Evolutionary conservation across 352 stramenopile genomes (phyloP).

Genomic region (Aphanomyces stellatus): DNA sequence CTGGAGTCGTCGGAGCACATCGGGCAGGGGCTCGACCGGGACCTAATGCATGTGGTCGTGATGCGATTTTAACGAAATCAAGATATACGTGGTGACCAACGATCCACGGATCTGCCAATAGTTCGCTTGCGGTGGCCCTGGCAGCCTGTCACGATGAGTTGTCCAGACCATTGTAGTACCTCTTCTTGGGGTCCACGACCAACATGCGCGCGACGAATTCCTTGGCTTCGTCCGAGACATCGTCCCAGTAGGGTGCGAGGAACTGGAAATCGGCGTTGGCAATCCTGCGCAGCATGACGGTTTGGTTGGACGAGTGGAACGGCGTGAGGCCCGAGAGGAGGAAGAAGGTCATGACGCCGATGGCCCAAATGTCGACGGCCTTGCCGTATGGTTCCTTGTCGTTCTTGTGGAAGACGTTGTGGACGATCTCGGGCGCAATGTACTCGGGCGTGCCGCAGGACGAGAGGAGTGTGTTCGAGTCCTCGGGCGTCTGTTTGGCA

Average conservation of each 20-base stretch:
- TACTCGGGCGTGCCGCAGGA: conserved; percentile 72
- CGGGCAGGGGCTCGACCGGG: neutral
- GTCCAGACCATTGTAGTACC: conserved; percentile 25
- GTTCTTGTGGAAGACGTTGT: conserved; percentile 32
- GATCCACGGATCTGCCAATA: conserved; percentile 73
- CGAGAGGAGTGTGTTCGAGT: conserved; percentile 39
- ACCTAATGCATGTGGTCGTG: no score
- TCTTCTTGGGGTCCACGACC: conserved; percentile 63
- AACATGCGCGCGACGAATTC: conserved; percentile 84
- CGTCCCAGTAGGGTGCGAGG: conserved; percentile 83
- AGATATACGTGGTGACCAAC: conserved; percentile 30
- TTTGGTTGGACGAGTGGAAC: conserved; percentile 92
- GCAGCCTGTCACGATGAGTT: neutral
- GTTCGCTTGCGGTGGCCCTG: conserved; percentile 38
- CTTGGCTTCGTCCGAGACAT: conserved; percentile 84
- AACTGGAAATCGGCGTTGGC: conserved; percentile 76
- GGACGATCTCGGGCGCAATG: conserved; percentile 75
- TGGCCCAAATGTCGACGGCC: conserved; percentile 77
- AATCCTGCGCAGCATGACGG: conserved; percentile 87
- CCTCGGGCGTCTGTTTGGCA: conserved; percentile 68
- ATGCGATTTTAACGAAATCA: no score
- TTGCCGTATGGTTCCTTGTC: conserved; percentile 56
- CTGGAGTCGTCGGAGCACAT: neutral
- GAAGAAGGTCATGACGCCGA: conserved; percentile 86
- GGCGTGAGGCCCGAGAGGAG: conserved; percentile 73